Base-by-base conservation (phyloP, 2,329 filamentous ascomycete genomes). In the Hypoxylon sp. region DNA sequence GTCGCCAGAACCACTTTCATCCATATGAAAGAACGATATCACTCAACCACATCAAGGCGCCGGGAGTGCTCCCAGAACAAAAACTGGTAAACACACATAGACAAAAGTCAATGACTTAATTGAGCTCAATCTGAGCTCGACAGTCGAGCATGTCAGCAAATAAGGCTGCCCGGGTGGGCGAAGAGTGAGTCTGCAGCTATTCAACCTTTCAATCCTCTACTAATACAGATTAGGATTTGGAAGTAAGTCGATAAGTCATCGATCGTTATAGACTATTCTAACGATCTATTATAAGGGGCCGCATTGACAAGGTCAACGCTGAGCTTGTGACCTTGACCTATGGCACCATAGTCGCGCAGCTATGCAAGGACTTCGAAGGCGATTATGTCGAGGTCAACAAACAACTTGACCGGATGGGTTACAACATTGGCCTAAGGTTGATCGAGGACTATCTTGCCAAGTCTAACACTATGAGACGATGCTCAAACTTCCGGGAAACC, bases 391-490 rank as follows among this genome's bases (percentile, higher is more conserved):
- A 98, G 80, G 95, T 99, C 79, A 99, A 99, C 83, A 94, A 95
- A 80, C 96, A 99, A 80, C 87, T 99, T 48, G 96, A 99, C 79
- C 97, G 95, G 83, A 99, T 99, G 96, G 96, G 96, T 61, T 98
- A 98, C 83, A 98, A 98, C 77, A 99, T 99, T 72, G 96, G 96
- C 29, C 86, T 98, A 77, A 92, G 96, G 39, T 83, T 99, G 72
- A 98, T 99, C 74, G 96, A 99, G 76, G 96, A 99, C 82, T 99
- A 98, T 77, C 89, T 99, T 17, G 96, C 96, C 75, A 98, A 98
- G 81, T 96, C 94, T 4, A 95, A 94, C 75, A 94, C 92, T 1
- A 91, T 91, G 87, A 93, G 94, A 74, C 88, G 94, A 71, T 99
- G 96, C 81, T 87, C 89, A 74, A 98, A 96, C 83, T 98, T 99